These are phyloP conservation scores for Arctium minus DNA, from an alignment of 129 eudicot species.

Conservation along the genomic window DNA sequence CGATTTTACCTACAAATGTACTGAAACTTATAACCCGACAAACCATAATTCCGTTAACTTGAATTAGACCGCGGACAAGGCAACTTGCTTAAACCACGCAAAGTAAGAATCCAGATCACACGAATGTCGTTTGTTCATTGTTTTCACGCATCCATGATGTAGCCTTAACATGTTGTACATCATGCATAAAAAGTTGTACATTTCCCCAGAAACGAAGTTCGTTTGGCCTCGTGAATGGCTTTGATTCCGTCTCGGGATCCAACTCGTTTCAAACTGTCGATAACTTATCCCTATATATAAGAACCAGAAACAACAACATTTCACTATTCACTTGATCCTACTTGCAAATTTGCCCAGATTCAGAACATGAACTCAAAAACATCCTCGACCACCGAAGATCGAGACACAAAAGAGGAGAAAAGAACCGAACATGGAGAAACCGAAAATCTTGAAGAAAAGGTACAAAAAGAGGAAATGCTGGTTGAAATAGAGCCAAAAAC, in stretches of 20 bases:
- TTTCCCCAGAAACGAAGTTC: background rate
- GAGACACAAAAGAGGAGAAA: background rate
- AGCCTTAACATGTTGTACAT: background rate
- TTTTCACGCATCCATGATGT: background rate
- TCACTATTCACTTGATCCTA: background rate
- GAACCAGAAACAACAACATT: background rate
- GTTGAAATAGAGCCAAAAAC: constrained; percentile 48
- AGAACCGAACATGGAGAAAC: background rate
- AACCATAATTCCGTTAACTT: background rate
- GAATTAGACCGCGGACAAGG: background rate
- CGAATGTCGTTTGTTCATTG: background rate
- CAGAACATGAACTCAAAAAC: constrained; percentile 12
- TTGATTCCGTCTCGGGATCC: background rate
- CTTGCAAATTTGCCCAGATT: background rate
- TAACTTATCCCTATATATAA: background rate
- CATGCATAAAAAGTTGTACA: background rate
- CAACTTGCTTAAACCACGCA: background rate
- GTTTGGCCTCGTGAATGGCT: background rate
- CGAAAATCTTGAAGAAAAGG: background rate
- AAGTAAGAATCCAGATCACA: background rate
- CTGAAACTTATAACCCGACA: background rate
- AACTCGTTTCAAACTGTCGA: constrained; percentile 3
- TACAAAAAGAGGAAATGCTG: constrained; percentile 31
- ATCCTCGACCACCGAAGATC: background rate
- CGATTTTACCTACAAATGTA: background rate